A percentile compares a stretch with the other conserved stretches of the same genome.
Conservation (phyloP, 768 basidiomycete species). For the Agrocybe pediades region DNA sequence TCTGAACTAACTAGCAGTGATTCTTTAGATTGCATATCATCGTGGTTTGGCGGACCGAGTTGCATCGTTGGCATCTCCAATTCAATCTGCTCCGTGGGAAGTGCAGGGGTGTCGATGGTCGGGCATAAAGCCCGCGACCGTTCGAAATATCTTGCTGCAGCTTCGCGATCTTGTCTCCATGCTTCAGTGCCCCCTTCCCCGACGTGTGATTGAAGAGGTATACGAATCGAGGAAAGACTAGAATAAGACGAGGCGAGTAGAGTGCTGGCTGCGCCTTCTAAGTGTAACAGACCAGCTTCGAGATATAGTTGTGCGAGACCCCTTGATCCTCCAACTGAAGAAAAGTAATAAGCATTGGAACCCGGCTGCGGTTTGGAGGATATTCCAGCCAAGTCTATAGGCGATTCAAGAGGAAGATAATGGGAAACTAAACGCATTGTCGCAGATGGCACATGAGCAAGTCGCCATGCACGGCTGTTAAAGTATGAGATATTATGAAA, state of each 20-base stretch:
- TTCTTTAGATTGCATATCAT: slow-evolving; percentile 35
- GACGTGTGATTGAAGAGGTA: slow-evolving; percentile 52
- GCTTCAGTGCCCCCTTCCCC: slow-evolving; percentile 65
- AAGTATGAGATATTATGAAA: no score
- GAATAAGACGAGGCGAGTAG: slow-evolving; percentile 75
- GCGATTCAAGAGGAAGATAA: slow-evolving; percentile 63
- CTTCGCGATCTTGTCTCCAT: slow-evolving; percentile 75
- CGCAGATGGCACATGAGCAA: slow-evolving; percentile 71
- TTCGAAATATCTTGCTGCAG: slow-evolving; percentile 72
- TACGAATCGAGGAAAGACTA: slow-evolving; percentile 76
- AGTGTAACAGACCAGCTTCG: slow-evolving; percentile 75
- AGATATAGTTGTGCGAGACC: slow-evolving; percentile 77
- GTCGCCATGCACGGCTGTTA: slow-evolving; percentile 85
- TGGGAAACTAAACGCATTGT: slow-evolving; percentile 77
- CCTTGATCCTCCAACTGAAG: slow-evolving; percentile 64
- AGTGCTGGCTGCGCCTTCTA: slow-evolving; percentile 78
- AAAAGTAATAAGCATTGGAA: slow-evolving; percentile 60
- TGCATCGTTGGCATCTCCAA: slow-evolving; percentile 75
- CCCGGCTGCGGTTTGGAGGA: slow-evolving; percentile 48
- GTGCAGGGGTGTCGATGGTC: slow-evolving; percentile 65
- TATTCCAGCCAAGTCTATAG: slow-evolving; percentile 32
- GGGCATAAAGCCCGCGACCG: slow-evolving; percentile 63
- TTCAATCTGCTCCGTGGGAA: slow-evolving; percentile 59
- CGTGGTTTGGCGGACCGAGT: slow-evolving; percentile 37
- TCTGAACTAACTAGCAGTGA: slow-evolving; percentile 37